A percentile compares a stretch with the other conserved stretches of the same genome.
Conservation (phyloP, 1,284 basidiomycete species). For the Ganoderma sinense region DNA sequence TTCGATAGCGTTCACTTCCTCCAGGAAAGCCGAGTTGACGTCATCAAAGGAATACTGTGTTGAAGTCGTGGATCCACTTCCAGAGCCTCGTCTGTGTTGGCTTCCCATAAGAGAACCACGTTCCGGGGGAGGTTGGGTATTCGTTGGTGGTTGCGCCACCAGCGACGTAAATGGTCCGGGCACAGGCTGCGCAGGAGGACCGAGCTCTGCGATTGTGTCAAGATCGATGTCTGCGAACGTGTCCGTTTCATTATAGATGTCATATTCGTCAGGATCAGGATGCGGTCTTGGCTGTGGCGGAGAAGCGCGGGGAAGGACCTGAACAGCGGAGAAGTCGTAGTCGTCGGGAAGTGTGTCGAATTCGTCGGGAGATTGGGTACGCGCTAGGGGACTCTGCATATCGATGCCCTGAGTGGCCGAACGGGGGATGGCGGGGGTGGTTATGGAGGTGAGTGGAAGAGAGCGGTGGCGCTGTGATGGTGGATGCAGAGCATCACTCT, state of each 20-base stretch:
- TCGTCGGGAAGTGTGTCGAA: slow-evolving; percentile 28
- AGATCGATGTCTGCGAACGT: slow-evolving; percentile 31
- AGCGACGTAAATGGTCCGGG: not conserved
- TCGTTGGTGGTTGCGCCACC: not conserved
- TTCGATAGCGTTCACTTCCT: slow-evolving; percentile 8
- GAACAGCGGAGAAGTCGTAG: slow-evolving; percentile 23
- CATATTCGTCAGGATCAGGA: slow-evolving; percentile 16
- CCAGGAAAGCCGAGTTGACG: slow-evolving; percentile 10
- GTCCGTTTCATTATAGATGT: slow-evolving; percentile 26
- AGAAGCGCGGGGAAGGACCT: not conserved
- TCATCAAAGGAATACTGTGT: slow-evolving; percentile 40
- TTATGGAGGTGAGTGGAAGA: not conserved
- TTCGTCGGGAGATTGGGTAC: slow-evolving; percentile 10
- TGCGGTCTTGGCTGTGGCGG: not conserved
- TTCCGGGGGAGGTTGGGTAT: not conserved
- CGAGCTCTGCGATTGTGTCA: slow-evolving; percentile 31
- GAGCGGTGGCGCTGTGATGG: not conserved
- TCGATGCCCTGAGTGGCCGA: not conserved
- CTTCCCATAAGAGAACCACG: not conserved
- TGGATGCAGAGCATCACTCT: not conserved
- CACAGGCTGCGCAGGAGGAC: not conserved
- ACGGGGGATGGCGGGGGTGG: not conserved
- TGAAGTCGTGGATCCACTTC: slow-evolving; percentile 8
- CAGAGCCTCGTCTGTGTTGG: not conserved
- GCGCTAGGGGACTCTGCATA: not conserved